Evolutionary conservation across 495 filamentous ascomycete genomes (phyloP), one percentile per base, ranked within the genome.

Genomic region (Aspergillus asperescens): DNA sequence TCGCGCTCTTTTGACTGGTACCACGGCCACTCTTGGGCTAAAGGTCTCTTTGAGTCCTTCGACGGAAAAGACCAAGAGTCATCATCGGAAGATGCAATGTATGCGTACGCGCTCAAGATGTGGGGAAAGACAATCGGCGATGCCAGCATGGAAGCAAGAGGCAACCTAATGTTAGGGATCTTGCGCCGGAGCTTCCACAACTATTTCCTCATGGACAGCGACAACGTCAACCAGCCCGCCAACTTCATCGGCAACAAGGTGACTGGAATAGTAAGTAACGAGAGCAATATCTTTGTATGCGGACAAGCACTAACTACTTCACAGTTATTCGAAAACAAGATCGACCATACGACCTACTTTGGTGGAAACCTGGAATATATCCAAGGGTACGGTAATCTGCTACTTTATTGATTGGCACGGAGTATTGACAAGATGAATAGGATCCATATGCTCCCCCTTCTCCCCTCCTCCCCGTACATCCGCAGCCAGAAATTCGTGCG

Each of bases 61-160:
- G 94, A 98, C 62, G 88, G 90, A 56, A 96, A 96, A 62, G 88
- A 98, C 62, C 76, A 96, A 63, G 93, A 98, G 65, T 90, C 86
- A 15, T 86, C 86, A 32, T 93, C 88, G 6, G 93, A 98, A 72
- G 93, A 98, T 67, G 80, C 87, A 34, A 84, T 90, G 76, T 89
- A 88, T 56, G 81, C 86, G 1, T 96, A 96, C 61, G 87, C 87
- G 0, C 71, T 96, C 56, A 95, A 96, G 71, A 88, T 97, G 82
- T 98, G 93, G 94, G 93, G 91, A 10, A 71, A 71, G 12, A 83
- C 86, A 0, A 83, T 77, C 32, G 82, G 82, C 7, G 87, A 96
- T 66, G 65, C 69, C 5, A 86, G 86, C 55, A 84, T 96, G 79
- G 93, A 93, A 64, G 89, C 89, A 7, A 76, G 91, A 50, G 89